Conservation (phyloP, 768 basidiomycete genomes). For the Tricholoma sp. region DNA sequence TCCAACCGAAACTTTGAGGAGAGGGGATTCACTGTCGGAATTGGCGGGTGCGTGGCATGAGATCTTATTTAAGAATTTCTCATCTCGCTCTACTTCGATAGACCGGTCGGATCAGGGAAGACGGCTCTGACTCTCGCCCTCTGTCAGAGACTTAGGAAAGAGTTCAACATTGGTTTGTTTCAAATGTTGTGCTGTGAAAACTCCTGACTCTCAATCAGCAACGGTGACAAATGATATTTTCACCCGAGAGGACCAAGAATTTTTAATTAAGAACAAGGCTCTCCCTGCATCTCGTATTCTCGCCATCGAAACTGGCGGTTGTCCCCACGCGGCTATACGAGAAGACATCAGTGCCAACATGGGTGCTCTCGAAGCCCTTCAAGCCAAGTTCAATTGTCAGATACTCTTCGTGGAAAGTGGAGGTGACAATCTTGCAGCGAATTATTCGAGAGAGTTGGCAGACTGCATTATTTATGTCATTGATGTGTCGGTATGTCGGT, state of each 20-base stretch:
- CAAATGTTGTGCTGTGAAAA: constrained; percentile 1
- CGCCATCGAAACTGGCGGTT: constrained; percentile 97
- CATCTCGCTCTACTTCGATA: constrained; percentile 24
- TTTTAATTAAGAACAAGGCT: constrained; percentile 89
- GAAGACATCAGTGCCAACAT: constrained; percentile 98
- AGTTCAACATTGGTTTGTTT: constrained; percentile 84
- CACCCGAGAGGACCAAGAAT: constrained; percentile 96
- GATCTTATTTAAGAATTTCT: neutral
- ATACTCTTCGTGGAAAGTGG: constrained; percentile 94
- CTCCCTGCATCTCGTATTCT: constrained; percentile 81
- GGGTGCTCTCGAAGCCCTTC: constrained; percentile 91
- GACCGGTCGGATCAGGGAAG: constrained; percentile 98
- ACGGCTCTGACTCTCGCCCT: constrained; percentile 90
- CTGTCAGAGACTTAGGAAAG: constrained; percentile 72
- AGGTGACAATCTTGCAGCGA: constrained; percentile 95
- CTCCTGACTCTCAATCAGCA: constrained; percentile 38
- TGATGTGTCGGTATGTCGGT: constrained; percentile 63
- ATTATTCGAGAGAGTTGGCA: constrained; percentile 93
- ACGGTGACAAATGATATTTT: constrained; percentile 99
- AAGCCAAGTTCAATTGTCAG: constrained; percentile 87
- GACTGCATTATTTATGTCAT: constrained; percentile 97
- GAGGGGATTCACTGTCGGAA: constrained; percentile 95
- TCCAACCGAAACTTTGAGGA: constrained; percentile 80
- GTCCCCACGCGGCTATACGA: constrained; percentile 96
- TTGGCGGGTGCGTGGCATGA: constrained; percentile 71